phyloP scores from a whole-genome alignment of 2,329 filamentous ascomycete genomes.

The Diatrype stigma region DNA sequence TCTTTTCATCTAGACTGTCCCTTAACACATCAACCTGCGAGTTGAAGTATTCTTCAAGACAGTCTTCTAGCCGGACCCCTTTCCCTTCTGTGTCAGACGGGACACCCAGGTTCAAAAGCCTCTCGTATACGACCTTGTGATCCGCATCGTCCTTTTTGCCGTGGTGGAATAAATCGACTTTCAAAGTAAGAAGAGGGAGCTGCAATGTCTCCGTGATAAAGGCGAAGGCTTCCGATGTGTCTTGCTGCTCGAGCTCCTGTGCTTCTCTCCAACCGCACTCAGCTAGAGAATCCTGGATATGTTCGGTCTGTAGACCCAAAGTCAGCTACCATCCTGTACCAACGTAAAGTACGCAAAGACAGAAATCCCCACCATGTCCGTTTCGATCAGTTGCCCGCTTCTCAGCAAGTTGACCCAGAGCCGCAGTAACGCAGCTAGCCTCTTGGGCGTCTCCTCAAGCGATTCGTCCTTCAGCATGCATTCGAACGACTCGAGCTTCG shows the following conservation, averaged over 20 bases:
- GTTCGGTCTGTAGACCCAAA: conserved; percentile 57
- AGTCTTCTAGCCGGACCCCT: conserved; percentile 79
- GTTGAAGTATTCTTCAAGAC: conserved; percentile 92
- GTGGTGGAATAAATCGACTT: conserved; percentile 92
- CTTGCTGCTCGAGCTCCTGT: conserved; percentile 74
- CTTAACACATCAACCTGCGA: conserved; percentile 84
- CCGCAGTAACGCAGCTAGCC: conserved; percentile 72
- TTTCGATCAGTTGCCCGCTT: conserved; percentile 77
- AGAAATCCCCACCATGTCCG: conserved; percentile 64
- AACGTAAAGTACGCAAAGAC: not conserved
- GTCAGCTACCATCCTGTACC: conserved; percentile 19
- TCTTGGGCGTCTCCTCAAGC: conserved; percentile 65
- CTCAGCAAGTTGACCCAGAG: conserved; percentile 93
- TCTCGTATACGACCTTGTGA: conserved; percentile 91
- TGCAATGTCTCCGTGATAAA: conserved; percentile 91
- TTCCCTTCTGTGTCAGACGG: conserved; percentile 68
- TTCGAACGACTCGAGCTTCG: conserved; percentile 83
- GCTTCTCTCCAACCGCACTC: conserved; percentile 89
- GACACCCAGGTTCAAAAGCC: conserved; percentile 87
- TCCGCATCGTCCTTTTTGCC: conserved; percentile 83
- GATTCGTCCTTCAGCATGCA: conserved; percentile 82
- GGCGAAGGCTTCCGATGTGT: conserved; percentile 91
- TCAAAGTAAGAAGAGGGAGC: conserved; percentile 80
- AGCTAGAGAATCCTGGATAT: conserved; percentile 76
- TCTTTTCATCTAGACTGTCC: conserved; percentile 55